These are phyloP conservation scores for Kalanchoe fedtschenkoi DNA, from an alignment of 164 flowering plant species.

Conservation along the genomic window DNA sequence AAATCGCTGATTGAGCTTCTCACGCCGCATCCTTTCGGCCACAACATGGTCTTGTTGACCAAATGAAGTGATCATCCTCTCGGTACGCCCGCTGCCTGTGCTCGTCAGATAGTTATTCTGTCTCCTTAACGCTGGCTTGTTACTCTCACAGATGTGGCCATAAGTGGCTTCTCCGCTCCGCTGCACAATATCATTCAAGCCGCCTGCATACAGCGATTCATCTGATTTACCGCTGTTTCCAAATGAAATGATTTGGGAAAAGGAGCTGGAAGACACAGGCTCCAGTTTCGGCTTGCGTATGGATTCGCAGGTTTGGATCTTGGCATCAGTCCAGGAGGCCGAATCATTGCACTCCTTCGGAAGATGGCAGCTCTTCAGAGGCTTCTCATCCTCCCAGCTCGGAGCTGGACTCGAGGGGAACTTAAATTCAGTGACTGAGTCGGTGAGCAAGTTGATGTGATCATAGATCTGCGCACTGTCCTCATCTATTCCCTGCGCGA, in stretches of 20 bases:
- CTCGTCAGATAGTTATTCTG: not conserved
- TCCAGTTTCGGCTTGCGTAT: not conserved
- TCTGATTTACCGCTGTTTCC: not conserved
- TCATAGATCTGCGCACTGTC: not conserved
- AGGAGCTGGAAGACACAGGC: not conserved
- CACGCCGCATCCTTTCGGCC: slow-evolving; percentile 43
- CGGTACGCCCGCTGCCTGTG: slow-evolving; percentile 1
- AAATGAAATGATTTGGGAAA: slow-evolving; percentile 1
- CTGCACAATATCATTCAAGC: not conserved
- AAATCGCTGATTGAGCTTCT: slow-evolving; percentile 32
- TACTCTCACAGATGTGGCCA: not conserved
- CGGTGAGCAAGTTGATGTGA: not conserved
- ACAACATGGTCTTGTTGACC: slow-evolving; percentile 35
- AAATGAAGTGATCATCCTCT: no score
- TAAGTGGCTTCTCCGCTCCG: not conserved
- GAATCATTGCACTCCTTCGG: not conserved
- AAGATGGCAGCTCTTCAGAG: not conserved
- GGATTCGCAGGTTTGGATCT: not conserved
- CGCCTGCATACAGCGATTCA: not conserved
- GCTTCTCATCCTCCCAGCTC: not conserved
- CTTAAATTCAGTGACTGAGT: not conserved
- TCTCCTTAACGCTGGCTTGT: not conserved
- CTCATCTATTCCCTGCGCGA: not conserved
- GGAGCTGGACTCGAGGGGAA: not conserved
- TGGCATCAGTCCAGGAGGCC: not conserved